A percentile compares a stretch with the other conserved stretches of the same genome.
These are phyloP conservation scores for Phytophthora citrophthora DNA, from an alignment of 352 stramenopile species.

Conservation along the genomic window DNA sequence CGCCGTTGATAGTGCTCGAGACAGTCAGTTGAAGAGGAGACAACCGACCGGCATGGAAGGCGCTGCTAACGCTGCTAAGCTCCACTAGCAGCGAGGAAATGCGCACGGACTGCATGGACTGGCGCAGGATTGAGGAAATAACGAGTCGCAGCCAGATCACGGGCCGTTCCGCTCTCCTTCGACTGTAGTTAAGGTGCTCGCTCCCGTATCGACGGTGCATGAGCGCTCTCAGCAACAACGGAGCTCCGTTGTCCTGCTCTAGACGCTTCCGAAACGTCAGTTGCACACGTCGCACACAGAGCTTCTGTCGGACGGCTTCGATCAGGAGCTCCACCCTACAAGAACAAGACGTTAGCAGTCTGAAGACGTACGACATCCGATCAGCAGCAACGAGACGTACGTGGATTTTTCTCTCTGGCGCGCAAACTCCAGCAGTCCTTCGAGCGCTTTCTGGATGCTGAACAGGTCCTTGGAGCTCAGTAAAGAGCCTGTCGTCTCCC, in stretches of 20 bases:
- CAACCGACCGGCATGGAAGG: conserved; percentile 20
- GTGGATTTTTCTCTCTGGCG: conserved; percentile 64
- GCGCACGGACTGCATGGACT: conserved; percentile 41
- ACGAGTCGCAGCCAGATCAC: conserved; percentile 65
- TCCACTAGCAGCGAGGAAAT: conserved; percentile 44
- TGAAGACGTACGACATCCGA: not conserved
- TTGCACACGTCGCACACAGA: conserved; percentile 77
- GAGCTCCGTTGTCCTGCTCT: conserved; percentile 63
- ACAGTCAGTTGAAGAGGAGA: conserved; percentile 29
- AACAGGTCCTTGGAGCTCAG: conserved; percentile 66
- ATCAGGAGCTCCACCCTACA: conserved; percentile 66
- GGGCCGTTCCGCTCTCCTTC: conserved; percentile 48
- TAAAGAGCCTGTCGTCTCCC: conserved; percentile 55
- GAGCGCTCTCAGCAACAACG: conserved; percentile 75
- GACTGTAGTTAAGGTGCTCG: conserved; percentile 27
- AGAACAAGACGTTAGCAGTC: not conserved
- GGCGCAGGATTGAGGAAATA: conserved; percentile 63
- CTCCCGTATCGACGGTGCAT: conserved; percentile 72
- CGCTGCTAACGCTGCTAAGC: conserved; percentile 56
- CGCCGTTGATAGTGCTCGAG: conserved; percentile 53
- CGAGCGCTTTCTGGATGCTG: conserved; percentile 71
- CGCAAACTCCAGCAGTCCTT: conserved; percentile 68
- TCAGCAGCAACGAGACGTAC: conserved; percentile 30
- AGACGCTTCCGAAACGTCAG: conserved; percentile 72
- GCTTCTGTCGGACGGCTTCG: conserved; percentile 72